phyloP scores from a whole-genome alignment of 1,139 yeast species.

The Ogataea hybrid region DNA sequence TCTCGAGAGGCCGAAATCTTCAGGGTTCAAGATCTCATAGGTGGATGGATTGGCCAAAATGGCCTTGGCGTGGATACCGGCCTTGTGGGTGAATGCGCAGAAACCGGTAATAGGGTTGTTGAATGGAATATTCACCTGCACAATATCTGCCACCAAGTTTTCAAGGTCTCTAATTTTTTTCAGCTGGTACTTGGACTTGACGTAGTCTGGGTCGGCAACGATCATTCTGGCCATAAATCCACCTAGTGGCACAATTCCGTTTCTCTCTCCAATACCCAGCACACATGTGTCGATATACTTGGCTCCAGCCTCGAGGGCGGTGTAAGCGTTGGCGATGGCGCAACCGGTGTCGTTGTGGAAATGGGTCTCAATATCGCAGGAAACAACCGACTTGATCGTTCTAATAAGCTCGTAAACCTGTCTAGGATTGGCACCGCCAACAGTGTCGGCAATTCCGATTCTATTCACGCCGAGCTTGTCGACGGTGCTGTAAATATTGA shows the following conservation, averaged over 20 bases:
- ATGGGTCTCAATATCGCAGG: slow-evolving; percentile 58
- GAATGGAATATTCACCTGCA: slow-evolving; percentile 56
- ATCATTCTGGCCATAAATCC: slow-evolving; percentile 65
- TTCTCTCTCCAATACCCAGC: slow-evolving; percentile 60
- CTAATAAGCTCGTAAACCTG: slow-evolving; percentile 59
- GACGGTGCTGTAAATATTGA: slow-evolving; percentile 55
- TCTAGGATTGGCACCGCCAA: slow-evolving; percentile 61
- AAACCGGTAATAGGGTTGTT: slow-evolving; percentile 62
- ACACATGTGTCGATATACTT: slow-evolving; percentile 56
- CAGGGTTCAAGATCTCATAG: slow-evolving; percentile 56
- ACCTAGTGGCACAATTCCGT: slow-evolving; percentile 59
- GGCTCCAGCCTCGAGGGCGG: slow-evolving; percentile 63
- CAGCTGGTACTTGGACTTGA: slow-evolving; percentile 53
- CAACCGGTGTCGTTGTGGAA: slow-evolving; percentile 64
- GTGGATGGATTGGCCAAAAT: slow-evolving; percentile 60
- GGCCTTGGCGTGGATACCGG: slow-evolving; percentile 62
- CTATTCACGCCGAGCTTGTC: slow-evolving; percentile 59
- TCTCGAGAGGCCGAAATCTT: slow-evolving; percentile 55
- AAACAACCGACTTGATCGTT: slow-evolving; percentile 54
- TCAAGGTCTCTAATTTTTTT: slow-evolving; percentile 55
- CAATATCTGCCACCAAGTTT: slow-evolving; percentile 56
- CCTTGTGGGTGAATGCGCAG: slow-evolving; percentile 63
- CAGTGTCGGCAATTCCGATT: slow-evolving; percentile 62
- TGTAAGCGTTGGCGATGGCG: slow-evolving; percentile 60
- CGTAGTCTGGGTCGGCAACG: slow-evolving; percentile 58